Evolutionary conservation across 352 stramenopile species (phyloP), one percentile per base, ranked within the genome.

Genomic region (Phytopythium aichiense): DNA sequence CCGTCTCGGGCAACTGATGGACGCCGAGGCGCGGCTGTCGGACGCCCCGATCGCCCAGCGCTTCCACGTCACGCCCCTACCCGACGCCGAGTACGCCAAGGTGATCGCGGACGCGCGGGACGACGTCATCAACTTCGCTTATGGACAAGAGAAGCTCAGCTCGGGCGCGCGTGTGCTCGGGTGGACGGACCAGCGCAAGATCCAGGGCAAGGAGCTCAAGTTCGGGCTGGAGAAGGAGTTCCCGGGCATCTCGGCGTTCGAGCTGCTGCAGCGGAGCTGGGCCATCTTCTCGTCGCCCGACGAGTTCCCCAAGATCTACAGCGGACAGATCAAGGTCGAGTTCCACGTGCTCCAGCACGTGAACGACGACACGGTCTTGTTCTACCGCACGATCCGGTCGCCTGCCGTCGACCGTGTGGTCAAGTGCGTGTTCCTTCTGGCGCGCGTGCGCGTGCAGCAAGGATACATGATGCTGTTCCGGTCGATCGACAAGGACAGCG

Each of bases 141-240:
- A 73, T 51, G 73, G 66, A 16, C 64, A 70, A 0, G 54, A 75
- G 18, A 90, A 84, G 60, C 66, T 81, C 2, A 88, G 74, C 49
- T 77, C 73, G 0, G 76, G 81, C 0, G 69, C 70, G 22, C 54
- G 70, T 4, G 76, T 91, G 18, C 74, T 91, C 54, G 81, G 81
- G 5, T 91, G 81, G 81, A 84, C 73, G 16, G 79, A 89, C 45
- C 68, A 87, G 64, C 78, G 81, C 35, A 74, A 91, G 31, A 48
- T 88, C 30, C 58, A 60, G 2, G 74, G 66, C 13, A 56, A 67
- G 5, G 69, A 71, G 23, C 61, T 88, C 42, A 86, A 87, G 57
- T 91, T 91, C 37, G 77, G 78, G 25, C 65, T 91, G 8, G 73
- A 88, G 38, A 91, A 91, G 56, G 56, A 68, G 18, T 87, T 91